Percentiles rank a stretch among this genome's conserved stretches.
Evolutionary conservation across 352 stramenopile species (phyloP).

Genomic region (Phytopythium montanum): DNA sequence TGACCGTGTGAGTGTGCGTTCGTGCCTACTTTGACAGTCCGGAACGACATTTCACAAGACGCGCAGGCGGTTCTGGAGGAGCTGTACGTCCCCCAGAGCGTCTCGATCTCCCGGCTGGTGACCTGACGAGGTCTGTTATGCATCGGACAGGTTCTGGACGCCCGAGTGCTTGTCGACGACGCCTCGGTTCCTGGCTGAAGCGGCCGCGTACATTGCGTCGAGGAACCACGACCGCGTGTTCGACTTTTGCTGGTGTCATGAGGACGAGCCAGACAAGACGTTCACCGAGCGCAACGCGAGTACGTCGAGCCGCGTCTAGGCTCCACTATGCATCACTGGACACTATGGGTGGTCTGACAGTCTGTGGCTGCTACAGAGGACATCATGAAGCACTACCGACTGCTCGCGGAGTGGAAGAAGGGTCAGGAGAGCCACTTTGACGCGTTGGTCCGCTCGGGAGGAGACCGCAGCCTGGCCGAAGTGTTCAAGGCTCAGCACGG

Average conservation of each 20-base stretch:
- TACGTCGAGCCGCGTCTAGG: slow-evolving; percentile 22
- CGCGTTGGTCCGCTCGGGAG: slow-evolving; percentile 29
- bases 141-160: slow-evolving; percentile 50
- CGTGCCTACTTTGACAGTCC: slow-evolving; percentile 27
- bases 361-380: slow-evolving; percentile 28
- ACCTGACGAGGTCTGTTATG: background rate
- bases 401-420: slow-evolving; percentile 64
- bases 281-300: slow-evolving; percentile 69
- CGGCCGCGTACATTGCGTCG: slow-evolving; percentile 72
- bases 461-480: slow-evolving; percentile 30
- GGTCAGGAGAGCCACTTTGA: slow-evolving; percentile 62
- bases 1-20: slow-evolving; percentile 3
- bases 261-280: slow-evolving; percentile 37
- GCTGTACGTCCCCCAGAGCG: slow-evolving; percentile 33
- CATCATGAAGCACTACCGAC: slow-evolving; percentile 57
- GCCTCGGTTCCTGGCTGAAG: slow-evolving; percentile 58
- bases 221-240: slow-evolving; percentile 75
- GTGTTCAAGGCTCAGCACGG: slow-evolving; percentile 55
- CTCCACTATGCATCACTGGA: background rate
- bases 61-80: slow-evolving; percentile 59
- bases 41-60: slow-evolving; percentile 39
- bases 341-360: background rate
- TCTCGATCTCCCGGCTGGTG: background rate
- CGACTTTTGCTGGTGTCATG: slow-evolving; percentile 72
- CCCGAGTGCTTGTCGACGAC: slow-evolving; percentile 53